A percentile compares a stretch with the other conserved stretches of the same genome.
Conservation (phyloP, 257 asterid genomes). For the Cinchona pubescens region DNA sequence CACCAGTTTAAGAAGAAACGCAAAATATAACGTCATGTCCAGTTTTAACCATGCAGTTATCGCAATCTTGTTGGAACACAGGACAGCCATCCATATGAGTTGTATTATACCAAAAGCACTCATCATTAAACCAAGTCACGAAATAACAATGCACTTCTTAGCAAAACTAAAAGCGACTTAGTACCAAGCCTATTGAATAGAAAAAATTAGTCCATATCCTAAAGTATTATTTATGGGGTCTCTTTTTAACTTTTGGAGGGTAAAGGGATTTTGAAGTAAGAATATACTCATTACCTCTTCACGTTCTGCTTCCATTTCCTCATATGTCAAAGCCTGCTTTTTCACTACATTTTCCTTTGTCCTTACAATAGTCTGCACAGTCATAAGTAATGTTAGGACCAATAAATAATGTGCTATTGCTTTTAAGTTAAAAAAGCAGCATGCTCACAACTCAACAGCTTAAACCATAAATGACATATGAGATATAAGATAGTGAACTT, state of each 20-base stretch:
- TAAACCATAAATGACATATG: background rate
- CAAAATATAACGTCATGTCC: background rate
- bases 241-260: background rate
- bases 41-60: background rate
- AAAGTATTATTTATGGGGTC: background rate
- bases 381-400: background rate
- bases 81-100: background rate
- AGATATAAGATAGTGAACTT: background rate
- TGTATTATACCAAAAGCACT: background rate
- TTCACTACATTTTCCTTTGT: slow-evolving; percentile 92
- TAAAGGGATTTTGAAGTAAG: background rate
- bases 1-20: background rate
- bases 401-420: background rate
- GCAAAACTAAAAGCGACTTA: too few relatives aligned
- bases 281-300: slow-evolving; percentile 61
- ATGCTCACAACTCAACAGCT: background rate
- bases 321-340: slow-evolving; percentile 96
- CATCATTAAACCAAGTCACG: background rate
- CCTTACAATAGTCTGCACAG: slow-evolving; percentile 68
- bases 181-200: too few relatives aligned
- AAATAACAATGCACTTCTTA: background rate
- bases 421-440: background rate
- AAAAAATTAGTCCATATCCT: background rate
- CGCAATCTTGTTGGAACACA: background rate
- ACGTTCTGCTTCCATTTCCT: slow-evolving; percentile 96